Base-by-base conservation (phyloP, 768 basidiomycete genomes). In the Tylopilus plumbeoviolaceoides region DNA sequence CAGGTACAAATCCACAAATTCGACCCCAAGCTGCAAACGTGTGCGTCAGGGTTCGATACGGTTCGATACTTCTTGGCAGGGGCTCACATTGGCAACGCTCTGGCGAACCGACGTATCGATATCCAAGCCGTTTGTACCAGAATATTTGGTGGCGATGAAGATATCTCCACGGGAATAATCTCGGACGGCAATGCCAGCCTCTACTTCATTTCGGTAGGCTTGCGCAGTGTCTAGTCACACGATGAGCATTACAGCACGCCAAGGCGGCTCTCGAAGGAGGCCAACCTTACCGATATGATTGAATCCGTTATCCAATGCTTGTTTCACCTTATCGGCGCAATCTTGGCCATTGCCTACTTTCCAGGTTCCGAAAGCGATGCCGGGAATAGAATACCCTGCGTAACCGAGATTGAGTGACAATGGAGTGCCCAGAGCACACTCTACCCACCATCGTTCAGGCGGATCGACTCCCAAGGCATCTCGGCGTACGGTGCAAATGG, bases 1-100 rank as follows among this genome's bases (percentile, higher is more conserved):
- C 38, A 89, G 78, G 66, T 89, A 89, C 14, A 89, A 66, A 65
- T 90, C 85, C 17, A 89, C 76, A 57, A 84, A 84, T 1, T 73
- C 62, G 6, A 88, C 71, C 0, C 80, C 84, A n/a, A 88, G 74
- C 85, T 87, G 7, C 48, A 17, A 18, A 33, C 14, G 4, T 47
- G 20, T 17, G 23, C 10, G 5, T 51, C 4, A 46, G 28, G 7
- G 36, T 28, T 20, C 11, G 33, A 7, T 11, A 21, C 8, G 21
- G 41, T 20, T 12, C 4, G 23, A 38, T 27, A 21, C 18, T 27
- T n/a, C 35, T 27, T 30, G 30, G 30, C 28, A 23, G 14, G 33
- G 30, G 65, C 79, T 40, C 55, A 83, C 83, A 41, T 79, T 78
- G 53, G 77, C 71, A 52, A 87, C 59, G 49, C 82, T 84, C 58